phyloP scores from a whole-genome alignment of 441 rosid species.

The Melastoma candidum region DNA sequence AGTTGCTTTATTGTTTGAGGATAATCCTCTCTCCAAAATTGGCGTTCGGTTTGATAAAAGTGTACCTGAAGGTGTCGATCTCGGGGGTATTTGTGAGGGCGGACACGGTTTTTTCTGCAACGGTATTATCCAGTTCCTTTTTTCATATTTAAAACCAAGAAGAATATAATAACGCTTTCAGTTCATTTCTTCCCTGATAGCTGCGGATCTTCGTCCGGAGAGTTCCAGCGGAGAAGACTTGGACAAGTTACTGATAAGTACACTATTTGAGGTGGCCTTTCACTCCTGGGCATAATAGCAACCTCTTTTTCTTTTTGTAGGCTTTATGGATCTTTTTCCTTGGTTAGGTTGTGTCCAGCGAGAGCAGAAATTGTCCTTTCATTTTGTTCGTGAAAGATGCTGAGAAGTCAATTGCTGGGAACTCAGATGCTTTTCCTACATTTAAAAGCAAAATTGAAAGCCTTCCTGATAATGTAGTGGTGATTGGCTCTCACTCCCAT shows the following conservation, averaged over 20 bases:
- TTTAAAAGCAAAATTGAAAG: constrained; percentile 57
- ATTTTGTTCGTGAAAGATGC: constrained; percentile 73
- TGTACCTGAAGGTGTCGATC: constrained; percentile 64
- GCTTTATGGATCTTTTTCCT: no score
- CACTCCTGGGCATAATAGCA: neutral
- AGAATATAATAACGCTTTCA: constrained; percentile 3
- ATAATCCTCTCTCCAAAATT: constrained; percentile 56
- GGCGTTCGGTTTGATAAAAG: constrained; percentile 67
- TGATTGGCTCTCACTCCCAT: constrained; percentile 62
- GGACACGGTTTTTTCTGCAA: constrained; percentile 68
- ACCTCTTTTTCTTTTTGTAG: constrained; percentile 10
- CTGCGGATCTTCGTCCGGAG: constrained; percentile 57
- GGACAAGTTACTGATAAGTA: constrained; percentile 53
- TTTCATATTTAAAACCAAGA: constrained; percentile 1
- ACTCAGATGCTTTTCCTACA: constrained; percentile 44
- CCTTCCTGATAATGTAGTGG: constrained; percentile 61
- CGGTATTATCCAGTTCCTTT: constrained; percentile 30
- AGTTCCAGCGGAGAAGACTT: constrained; percentile 40
- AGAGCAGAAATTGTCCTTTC: constrained; percentile 62
- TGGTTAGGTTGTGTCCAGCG: constrained; percentile 38
- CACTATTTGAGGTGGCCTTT: constrained; percentile 54
- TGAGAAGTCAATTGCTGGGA: constrained; percentile 70
- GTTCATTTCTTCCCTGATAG: constrained; percentile 21
- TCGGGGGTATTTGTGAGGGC: constrained; percentile 49
- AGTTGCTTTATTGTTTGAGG: constrained; percentile 46